These are phyloP conservation scores for Wickerhamomyces sydowiorum DNA, from an alignment of 805 yeast species.

Conservation along the genomic window DNA sequence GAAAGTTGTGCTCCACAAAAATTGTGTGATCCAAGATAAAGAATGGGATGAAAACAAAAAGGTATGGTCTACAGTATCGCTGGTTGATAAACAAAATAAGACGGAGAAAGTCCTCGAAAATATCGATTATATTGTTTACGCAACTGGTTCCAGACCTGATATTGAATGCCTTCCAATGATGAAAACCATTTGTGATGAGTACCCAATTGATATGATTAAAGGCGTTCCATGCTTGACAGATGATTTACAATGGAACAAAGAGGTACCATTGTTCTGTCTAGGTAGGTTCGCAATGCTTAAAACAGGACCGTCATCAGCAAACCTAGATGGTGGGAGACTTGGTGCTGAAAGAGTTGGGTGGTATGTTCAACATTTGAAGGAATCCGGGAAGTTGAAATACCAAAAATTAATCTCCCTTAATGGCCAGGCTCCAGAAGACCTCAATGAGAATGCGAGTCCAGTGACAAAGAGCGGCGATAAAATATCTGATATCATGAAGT, in stretches of 20 bases:
- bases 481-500: not conserved
- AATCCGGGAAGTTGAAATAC: not conserved
- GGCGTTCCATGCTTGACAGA: slow-evolving; percentile 41
- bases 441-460: not conserved
- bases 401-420: not conserved
- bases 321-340: slow-evolving; percentile 39
- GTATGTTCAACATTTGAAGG: slow-evolving; percentile 7
- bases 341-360: slow-evolving; percentile 40
- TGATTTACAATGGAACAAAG: slow-evolving; percentile 35
- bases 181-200: slow-evolving; percentile 21
- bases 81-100: slow-evolving; percentile 1
- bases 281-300: slow-evolving; percentile 38
- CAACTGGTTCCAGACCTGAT: slow-evolving; percentile 35
- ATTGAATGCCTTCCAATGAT: slow-evolving; percentile 26
- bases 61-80: slow-evolving; percentile 22
- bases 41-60: slow-evolving; percentile 22
- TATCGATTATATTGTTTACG: slow-evolving; percentile 33
- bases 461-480: not conserved
- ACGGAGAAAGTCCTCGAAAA: slow-evolving; percentile 4
- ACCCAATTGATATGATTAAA: slow-evolving; percentile 27
- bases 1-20: slow-evolving; percentile 24
- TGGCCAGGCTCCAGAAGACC: not conserved
- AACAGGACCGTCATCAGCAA: slow-evolving; percentile 41
- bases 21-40: slow-evolving; percentile 23
- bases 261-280: slow-evolving; percentile 33